Percentiles rank a stretch among this genome's conserved stretches.
These are phyloP conservation scores for Gnetum montanum DNA, from an alignment of 75 land plant genomes.

Conservation along the genomic window DNA sequence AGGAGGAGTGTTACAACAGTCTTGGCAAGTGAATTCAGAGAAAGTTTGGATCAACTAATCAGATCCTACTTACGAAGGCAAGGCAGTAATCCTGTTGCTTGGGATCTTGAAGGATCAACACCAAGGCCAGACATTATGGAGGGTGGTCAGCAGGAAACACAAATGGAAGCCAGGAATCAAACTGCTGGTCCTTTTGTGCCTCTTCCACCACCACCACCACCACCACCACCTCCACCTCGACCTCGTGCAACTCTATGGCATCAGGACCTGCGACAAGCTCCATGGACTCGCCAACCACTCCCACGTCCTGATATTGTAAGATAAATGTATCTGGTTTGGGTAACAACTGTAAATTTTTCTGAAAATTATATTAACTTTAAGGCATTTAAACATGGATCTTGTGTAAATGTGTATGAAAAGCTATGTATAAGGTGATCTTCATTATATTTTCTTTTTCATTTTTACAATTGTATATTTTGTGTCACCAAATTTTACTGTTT, in stretches of 20 bases:
- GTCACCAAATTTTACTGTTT: too few species aligned
- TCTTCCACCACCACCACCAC: slow-evolving; percentile 61
- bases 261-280: slow-evolving; percentile 10
- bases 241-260: slow-evolving; percentile 95
- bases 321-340: too few species aligned
- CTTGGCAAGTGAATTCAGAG: slow-evolving; percentile 92
- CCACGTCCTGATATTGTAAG: slow-evolving; percentile 10
- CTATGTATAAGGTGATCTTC: too few species aligned
- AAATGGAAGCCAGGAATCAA: slow-evolving; percentile 23
- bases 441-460: too few species aligned
- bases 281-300: slow-evolving; percentile 9
- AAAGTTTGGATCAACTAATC: slow-evolving; percentile 81
- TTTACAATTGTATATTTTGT: too few species aligned
- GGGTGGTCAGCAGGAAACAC: slow-evolving; percentile 27
- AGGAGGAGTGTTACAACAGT: slow-evolving; percentile 96
- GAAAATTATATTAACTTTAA: too few species aligned
- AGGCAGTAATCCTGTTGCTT: slow-evolving; percentile 54
- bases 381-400: too few species aligned
- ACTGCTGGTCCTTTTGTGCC: slow-evolving; percentile 15
- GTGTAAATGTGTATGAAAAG: too few species aligned
- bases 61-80: slow-evolving; percentile 83
- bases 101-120: slow-evolving; percentile 37
- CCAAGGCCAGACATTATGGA: slow-evolving; percentile 4
- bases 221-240: slow-evolving; percentile 58
- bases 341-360: too few species aligned